Evolutionary conservation across 2,329 filamentous ascomycete species (phyloP), one percentile per base, ranked within the genome.

Genomic region (Neonectria ditissima): DNA sequence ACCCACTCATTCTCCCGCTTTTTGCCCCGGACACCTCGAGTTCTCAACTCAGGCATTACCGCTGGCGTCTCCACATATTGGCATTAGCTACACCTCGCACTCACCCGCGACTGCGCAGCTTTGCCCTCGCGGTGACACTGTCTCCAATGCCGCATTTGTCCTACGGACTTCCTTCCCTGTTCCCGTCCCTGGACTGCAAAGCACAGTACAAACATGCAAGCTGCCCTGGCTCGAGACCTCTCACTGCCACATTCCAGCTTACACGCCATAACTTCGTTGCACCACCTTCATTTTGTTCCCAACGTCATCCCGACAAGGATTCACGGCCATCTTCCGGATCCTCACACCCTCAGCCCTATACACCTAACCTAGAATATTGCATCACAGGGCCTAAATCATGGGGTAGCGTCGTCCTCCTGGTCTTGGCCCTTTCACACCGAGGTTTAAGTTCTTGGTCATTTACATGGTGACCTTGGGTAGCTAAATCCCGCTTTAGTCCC

Each of bases 311-410:
- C 14, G 32, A 58, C 67, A 58, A 41, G 53, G 67, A 63, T 65
- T 64, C 58, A 57, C 71, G 71, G 71, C 41, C 68, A 73, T 72
- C 71, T 73, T 73, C 71, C 71, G 71, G 55, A 60, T 26, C 18
- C 26, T 57, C 47, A 56, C 55, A 22, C 22, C 39, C 59, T 72
- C 68, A 73, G 69, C 71, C 71, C 63, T 72, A 72, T 44, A 30
- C 24, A 16, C 20, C 10, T 28, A 47, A 28, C n/a, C 51, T 50
- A 55, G 34, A 62, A 26, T 47, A 53, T 61, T 55, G 62, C 62
- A 67, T 62, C 55, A 39, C 20, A 50, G 10, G 50, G 9, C 32
- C 56, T 32, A 43, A 16, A 24, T 14, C 43, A 45, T 30, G 32
- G 22, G 39, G 55, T 28, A 28, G 8, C 41, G 47, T 30, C 16